Evolutionary conservation across 352 stramenopile species (phyloP).

Genomic region (Phytophthora brassicae): DNA sequence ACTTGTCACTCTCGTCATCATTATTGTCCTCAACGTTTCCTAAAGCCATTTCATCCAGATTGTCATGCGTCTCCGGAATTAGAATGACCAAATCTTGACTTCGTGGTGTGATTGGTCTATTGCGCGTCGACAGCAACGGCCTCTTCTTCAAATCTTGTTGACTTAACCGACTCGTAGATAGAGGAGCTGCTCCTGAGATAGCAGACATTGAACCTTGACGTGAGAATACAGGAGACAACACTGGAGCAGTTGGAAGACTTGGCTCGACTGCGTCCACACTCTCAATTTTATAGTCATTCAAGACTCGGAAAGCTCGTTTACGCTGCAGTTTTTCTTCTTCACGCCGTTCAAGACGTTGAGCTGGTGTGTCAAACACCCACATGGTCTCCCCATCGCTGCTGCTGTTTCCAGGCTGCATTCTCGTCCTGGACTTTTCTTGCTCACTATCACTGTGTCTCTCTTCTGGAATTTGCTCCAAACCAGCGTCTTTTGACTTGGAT

Average conservation of each 20-base stretch:
- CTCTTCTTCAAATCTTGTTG: slow-evolving; percentile 34
- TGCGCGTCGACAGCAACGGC: slow-evolving; percentile 30
- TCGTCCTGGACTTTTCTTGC: slow-evolving; percentile 12
- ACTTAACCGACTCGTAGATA: slow-evolving; percentile 14
- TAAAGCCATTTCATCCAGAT: slow-evolving; percentile 24
- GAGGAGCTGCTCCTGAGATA: slow-evolving; percentile 13
- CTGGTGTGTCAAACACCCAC: slow-evolving; percentile 54
- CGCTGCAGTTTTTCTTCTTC: slow-evolving; percentile 57
- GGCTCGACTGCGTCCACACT: slow-evolving; percentile 25
- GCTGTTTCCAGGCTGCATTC: slow-evolving; percentile 11
- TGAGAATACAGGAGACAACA: slow-evolving; percentile 27
- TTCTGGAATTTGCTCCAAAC: slow-evolving; percentile 31
- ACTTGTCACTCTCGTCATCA: slow-evolving; percentile 26
- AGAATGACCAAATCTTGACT: slow-evolving; percentile 45
- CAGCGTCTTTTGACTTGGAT: slow-evolving; percentile 7
- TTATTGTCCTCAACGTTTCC: slow-evolving; percentile 26
- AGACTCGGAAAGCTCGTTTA: slow-evolving; percentile 53
- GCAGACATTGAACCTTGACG: slow-evolving; percentile 28
- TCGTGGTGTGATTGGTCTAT: slow-evolving; percentile 22
- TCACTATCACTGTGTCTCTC: slow-evolving; percentile 24
- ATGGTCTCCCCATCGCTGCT: slow-evolving; percentile 49
- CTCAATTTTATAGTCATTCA: slow-evolving; percentile 55
- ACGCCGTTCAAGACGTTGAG: slow-evolving; percentile 49
- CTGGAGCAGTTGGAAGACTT: slow-evolving; percentile 1
- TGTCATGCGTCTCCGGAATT: slow-evolving; percentile 18